These are phyloP conservation scores for Tricholoma sp. DNA, from an alignment of 768 basidiomycete genomes.

Conservation along the genomic window DNA sequence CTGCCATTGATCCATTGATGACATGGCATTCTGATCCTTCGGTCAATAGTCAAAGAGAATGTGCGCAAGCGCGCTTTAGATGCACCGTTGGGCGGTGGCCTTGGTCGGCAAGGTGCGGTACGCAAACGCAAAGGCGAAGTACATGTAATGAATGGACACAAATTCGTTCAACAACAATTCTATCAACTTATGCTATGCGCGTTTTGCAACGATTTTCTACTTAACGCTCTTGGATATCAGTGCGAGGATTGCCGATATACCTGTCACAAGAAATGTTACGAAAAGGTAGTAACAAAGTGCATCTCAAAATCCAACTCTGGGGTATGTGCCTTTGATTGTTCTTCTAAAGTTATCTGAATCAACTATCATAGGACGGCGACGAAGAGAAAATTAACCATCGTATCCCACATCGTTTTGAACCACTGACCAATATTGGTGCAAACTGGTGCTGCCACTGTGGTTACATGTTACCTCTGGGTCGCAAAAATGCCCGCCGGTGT, in stretches of 20 bases:
- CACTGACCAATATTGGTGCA: conserved; percentile 93
- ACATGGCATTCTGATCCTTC: conserved; percentile 9
- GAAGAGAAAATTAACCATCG: conserved; percentile 99
- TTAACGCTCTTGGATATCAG: conserved; percentile 97
- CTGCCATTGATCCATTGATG: conserved; percentile 2
- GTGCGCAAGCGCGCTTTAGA: conserved; percentile 95
- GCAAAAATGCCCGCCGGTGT: conserved; percentile 95
- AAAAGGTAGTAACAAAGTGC: conserved; percentile 99
- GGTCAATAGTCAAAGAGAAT: conserved; percentile 86
- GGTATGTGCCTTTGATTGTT: conserved; percentile 42
- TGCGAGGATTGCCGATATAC: conserved; percentile 99
- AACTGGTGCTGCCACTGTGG: conserved; percentile 99
- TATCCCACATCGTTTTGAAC: conserved; percentile 97
- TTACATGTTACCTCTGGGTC: conserved; percentile 93
- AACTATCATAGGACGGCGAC: conserved; percentile 70
- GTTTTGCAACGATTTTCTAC: conserved; percentile 94
- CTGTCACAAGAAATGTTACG: conserved; percentile 98
- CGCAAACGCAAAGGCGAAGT: conserved; percentile 98
- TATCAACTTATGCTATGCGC: conserved; percentile 99
- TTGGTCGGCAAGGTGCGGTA: conserved; percentile 96
- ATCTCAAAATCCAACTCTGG: conserved; percentile 95
- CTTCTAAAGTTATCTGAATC: conserved; percentile 1
- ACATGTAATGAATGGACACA: conserved; percentile 99
- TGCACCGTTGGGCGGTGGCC: conserved; percentile 75
- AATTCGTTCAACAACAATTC: conserved; percentile 95